Percentiles rank a stretch among this genome's conserved stretches.
phyloP scores from a whole-genome alignment of 768 basidiomycete species.

The Suillus placidus region DNA sequence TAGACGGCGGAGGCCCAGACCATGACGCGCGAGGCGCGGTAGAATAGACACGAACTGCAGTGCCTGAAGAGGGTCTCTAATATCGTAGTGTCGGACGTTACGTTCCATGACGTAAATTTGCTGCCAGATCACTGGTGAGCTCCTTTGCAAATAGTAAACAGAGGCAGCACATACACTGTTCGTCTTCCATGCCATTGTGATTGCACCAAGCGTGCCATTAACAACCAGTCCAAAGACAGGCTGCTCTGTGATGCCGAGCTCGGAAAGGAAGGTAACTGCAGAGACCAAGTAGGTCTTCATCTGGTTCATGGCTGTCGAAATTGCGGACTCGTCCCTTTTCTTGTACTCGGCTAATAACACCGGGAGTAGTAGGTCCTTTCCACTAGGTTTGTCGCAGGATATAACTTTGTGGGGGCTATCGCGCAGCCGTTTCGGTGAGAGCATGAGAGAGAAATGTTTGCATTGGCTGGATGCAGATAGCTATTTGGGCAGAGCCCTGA shows the following conservation, averaged over 20 bases:
- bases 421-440: too few species aligned
- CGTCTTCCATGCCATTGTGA: conserved; percentile 1
- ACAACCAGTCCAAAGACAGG: conserved; percentile 5
- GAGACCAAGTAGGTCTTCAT: neutral
- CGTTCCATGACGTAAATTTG: neutral
- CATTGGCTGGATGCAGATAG: too few species aligned
- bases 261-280: neutral
- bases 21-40: neutral
- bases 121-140: neutral
- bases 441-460: too few species aligned
- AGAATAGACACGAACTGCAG: neutral
- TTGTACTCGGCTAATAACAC: neutral
- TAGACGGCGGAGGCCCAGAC: neutral
- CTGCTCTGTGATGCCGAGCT: neutral
- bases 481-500: too few species aligned
- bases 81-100: neutral
- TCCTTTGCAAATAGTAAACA: neutral
- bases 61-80: neutral
- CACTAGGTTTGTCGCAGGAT: too few species aligned
- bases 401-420: too few species aligned
- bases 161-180: neutral
- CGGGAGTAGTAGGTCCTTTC: neutral
- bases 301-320: neutral
- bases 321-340: neutral
- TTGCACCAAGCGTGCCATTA: neutral